phyloP scores from a whole-genome alignment of 345 rosid species.

The Linum trigynum region DNA sequence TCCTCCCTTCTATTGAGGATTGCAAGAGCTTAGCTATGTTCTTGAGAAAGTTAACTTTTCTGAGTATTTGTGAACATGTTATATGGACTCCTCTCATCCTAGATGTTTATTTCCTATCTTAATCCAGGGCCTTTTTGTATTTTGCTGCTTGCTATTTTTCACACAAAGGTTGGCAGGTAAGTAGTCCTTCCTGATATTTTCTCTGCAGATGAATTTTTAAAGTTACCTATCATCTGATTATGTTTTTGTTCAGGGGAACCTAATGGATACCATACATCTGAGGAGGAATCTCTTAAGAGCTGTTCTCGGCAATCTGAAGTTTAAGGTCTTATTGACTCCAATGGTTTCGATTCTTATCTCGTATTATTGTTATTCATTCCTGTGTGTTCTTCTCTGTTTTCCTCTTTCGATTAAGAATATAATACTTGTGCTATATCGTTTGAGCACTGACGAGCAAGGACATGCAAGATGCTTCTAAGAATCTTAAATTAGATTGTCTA shows the following conservation, averaged over 20 bases:
- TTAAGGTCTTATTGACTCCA: conserved; percentile 46
- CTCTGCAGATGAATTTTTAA: neutral
- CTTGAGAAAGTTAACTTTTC: neutral
- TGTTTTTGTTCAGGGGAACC: conserved; percentile 55
- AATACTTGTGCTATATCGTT: neutral
- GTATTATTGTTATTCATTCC: neutral
- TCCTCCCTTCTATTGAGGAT: neutral
- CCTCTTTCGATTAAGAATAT: neutral
- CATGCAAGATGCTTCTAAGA: too few relatives aligned
- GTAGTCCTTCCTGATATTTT: conserved; percentile 14
- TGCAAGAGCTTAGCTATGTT: neutral
- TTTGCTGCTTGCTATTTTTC: conserved; percentile 75
- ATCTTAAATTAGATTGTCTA: too few relatives aligned
- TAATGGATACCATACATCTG: conserved; percentile 61
- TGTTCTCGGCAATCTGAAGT: conserved; percentile 41
- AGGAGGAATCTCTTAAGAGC: conserved; percentile 66
- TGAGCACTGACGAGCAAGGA: too few relatives aligned
- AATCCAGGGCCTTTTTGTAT: conserved; percentile 67
- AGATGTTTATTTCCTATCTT: conserved; percentile 19
- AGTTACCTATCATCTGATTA: neutral
- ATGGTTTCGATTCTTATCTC: neutral
- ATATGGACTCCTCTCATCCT: conserved; percentile 1
- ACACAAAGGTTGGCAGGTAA: conserved; percentile 75
- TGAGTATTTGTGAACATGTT: neutral
- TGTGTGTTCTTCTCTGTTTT: neutral